Evolutionary conservation across 2,329 filamentous ascomycete species (phyloP).

Genomic region (Colletotrichum lini): DNA sequence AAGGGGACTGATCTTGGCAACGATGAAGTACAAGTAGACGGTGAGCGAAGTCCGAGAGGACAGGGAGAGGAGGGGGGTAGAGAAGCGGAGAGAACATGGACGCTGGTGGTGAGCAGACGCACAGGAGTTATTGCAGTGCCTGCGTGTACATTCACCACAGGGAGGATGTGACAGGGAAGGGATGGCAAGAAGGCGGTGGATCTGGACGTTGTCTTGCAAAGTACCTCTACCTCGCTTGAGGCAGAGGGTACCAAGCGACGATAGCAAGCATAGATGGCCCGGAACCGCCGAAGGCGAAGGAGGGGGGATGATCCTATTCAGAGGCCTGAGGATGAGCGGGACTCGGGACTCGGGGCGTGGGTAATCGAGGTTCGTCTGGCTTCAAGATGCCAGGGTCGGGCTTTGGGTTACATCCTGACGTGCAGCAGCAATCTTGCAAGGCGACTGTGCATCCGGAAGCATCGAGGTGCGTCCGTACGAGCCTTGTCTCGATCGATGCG

Average conservation of each 20-base stretch:
- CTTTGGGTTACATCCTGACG: constrained; percentile 27
- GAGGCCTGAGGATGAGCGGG: constrained; percentile 19
- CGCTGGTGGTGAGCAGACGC: not conserved
- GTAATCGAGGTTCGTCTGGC: constrained; percentile 29
- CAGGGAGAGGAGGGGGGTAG: not conserved
- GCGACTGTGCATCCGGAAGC: constrained; percentile 29
- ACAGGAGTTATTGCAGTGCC: constrained; percentile 11
- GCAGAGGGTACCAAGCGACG: constrained; percentile 17
- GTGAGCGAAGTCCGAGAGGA: constrained; percentile 7
- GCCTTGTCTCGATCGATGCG: constrained; percentile 10
- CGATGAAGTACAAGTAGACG: constrained; percentile 13
- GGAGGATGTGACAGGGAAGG: constrained; percentile 7
- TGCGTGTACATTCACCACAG: not conserved
- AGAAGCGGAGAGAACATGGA: constrained; percentile 15
- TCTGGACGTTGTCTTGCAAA: constrained; percentile 7
- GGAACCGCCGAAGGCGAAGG: constrained; percentile 19
- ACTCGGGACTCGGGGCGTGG: constrained; percentile 23
- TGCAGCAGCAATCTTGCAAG: constrained; percentile 31
- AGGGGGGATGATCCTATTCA: constrained; percentile 31
- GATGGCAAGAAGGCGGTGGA: constrained; percentile 20
- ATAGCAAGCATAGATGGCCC: constrained; percentile 19
- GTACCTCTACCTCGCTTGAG: constrained; percentile 32
- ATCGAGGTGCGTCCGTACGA: constrained; percentile 23
- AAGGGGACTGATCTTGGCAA: constrained; percentile 15
- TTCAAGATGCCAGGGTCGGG: constrained; percentile 11